Conservation (phyloP, 306 rosid genomes). For the Dryas octopetala region DNA sequence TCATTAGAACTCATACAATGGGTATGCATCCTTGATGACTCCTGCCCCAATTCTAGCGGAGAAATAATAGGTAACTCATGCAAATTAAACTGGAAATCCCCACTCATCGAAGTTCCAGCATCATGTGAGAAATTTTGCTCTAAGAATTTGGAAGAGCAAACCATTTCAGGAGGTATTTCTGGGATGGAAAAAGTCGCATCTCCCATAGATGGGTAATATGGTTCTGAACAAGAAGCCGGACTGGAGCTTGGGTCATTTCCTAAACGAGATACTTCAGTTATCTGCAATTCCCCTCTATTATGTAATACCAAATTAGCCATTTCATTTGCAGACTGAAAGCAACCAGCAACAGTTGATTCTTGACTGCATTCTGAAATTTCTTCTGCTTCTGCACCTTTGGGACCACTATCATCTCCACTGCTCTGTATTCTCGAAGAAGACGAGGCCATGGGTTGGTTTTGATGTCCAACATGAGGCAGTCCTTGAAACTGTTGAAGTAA, state of each 20-base stretch:
- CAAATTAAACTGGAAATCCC: conserved; percentile 46
- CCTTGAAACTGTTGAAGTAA: conserved; percentile 64
- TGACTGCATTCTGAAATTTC: conserved; percentile 90
- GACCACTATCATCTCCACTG: conserved; percentile 68
- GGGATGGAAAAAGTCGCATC: conserved; percentile 54
- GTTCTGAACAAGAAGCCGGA: conserved; percentile 69
- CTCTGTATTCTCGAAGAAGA: conserved; percentile 66
- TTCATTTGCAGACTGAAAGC: conserved; percentile 41
- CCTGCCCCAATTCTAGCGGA: conserved; percentile 53
- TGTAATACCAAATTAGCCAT: conserved; percentile 46
- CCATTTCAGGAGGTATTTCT: conserved; percentile 54
- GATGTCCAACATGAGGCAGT: conserved; percentile 56
- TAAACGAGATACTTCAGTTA: conserved; percentile 45
- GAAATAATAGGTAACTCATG: conserved; percentile 55
- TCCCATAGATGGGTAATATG: conserved; percentile 63
- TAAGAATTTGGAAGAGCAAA: conserved; percentile 43
- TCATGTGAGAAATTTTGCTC: conserved; percentile 62
- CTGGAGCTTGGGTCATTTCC: conserved; percentile 53
- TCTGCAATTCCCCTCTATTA: conserved; percentile 48
- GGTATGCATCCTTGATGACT: conserved; percentile 49
- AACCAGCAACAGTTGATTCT: conserved; percentile 58
- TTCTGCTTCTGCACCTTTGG: conserved; percentile 60
- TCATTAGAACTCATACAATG: conserved; percentile 46
- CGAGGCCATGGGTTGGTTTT: conserved; percentile 49
- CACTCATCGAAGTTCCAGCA: conserved; percentile 42